Percentiles rank a stretch among this genome's conserved stretches.
Conservation (phyloP, 2,329 filamentous ascomycete species). For the Colletotrichum tropicale region DNA sequence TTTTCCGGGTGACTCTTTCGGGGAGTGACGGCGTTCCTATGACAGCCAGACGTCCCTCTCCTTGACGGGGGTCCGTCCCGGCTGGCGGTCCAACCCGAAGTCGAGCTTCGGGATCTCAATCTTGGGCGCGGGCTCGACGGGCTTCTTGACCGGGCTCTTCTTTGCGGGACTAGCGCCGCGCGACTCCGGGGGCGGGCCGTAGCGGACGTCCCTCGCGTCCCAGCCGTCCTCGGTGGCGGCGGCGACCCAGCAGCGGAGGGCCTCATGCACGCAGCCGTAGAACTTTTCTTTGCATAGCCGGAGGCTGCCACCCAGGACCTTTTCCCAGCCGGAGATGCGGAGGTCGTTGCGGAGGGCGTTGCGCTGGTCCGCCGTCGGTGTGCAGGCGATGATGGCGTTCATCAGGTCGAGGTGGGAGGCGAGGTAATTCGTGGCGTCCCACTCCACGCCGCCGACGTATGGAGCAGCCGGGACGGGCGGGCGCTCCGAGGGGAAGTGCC, state of each 20-base stretch:
- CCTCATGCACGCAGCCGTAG: slow-evolving; percentile 90
- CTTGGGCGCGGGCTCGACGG: slow-evolving; percentile 60
- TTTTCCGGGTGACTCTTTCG: not conserved
- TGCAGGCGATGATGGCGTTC: slow-evolving; percentile 86
- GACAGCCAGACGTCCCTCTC: slow-evolving; percentile 28
- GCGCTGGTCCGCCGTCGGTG: slow-evolving; percentile 71
- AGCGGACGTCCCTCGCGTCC: slow-evolving; percentile 81
- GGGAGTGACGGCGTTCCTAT: not conserved
- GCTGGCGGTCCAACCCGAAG: slow-evolving; percentile 41
- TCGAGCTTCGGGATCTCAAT: slow-evolving; percentile 65
- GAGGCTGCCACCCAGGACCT: slow-evolving; percentile 82
- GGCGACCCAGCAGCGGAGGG: slow-evolving; percentile 86
- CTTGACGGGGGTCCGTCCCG: slow-evolving; percentile 24
- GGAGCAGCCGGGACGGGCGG: slow-evolving; percentile 92
- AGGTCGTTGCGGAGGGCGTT: slow-evolving; percentile 81
- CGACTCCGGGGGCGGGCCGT: slow-evolving; percentile 61
- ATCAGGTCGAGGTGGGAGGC: slow-evolving; percentile 91
- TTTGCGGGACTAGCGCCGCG: slow-evolving; percentile 49
- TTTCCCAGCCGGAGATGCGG: slow-evolving; percentile 87
- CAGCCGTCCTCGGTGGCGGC: slow-evolving; percentile 88
- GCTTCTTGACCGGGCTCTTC: slow-evolving; percentile 44
- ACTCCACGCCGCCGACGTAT: slow-evolving; percentile 96
- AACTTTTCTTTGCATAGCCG: slow-evolving; percentile 98
- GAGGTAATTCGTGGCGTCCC: slow-evolving; percentile 97
- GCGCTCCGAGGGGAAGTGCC: slow-evolving; percentile 83